These are phyloP conservation scores for Lactarius evosmus DNA, from an alignment of 768 basidiomycete genomes.

Conservation along the genomic window DNA sequence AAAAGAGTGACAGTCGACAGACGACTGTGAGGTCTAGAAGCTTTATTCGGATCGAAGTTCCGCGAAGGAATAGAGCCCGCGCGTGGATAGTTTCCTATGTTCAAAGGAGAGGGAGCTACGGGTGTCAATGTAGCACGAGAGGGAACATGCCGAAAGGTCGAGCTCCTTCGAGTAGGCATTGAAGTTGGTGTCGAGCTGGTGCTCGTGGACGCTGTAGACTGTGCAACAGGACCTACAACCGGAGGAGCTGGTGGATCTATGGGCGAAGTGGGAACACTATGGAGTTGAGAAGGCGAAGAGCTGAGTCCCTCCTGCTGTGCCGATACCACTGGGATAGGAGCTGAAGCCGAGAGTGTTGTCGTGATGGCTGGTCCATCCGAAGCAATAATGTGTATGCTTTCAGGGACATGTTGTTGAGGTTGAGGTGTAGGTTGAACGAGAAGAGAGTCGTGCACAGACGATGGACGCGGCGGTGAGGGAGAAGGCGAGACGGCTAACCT, in stretches of 20 bases:
- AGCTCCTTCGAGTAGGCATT: slow-evolving; percentile 37
- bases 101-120: slow-evolving; percentile 38
- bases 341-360: not conserved
- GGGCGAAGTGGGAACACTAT: not conserved
- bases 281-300: not conserved
- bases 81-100: slow-evolving; percentile 30
- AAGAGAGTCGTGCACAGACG: slow-evolving; percentile 7
- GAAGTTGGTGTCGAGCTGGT: not conserved
- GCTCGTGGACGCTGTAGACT: slow-evolving; percentile 6
- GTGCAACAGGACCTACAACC: not conserved
- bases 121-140: slow-evolving; percentile 33
- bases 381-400: not conserved
- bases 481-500: slow-evolving; percentile 23
- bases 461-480: slow-evolving; percentile 23
- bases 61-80: slow-evolving; percentile 28
- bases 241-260: not conserved
- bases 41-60: slow-evolving; percentile 17
- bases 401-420: not conserved
- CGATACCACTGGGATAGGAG: not conserved
- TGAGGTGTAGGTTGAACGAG: not conserved
- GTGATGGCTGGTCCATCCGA: not conserved
- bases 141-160: slow-evolving; percentile 55
- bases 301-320: not conserved
- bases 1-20: slow-evolving; percentile 27
- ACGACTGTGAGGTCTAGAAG: slow-evolving; percentile 24